A percentile compares a stretch with the other conserved stretches of the same genome.
Evolutionary conservation across 148 eudicot species (phyloP).

Genomic region (Rhododendron molle): DNA sequence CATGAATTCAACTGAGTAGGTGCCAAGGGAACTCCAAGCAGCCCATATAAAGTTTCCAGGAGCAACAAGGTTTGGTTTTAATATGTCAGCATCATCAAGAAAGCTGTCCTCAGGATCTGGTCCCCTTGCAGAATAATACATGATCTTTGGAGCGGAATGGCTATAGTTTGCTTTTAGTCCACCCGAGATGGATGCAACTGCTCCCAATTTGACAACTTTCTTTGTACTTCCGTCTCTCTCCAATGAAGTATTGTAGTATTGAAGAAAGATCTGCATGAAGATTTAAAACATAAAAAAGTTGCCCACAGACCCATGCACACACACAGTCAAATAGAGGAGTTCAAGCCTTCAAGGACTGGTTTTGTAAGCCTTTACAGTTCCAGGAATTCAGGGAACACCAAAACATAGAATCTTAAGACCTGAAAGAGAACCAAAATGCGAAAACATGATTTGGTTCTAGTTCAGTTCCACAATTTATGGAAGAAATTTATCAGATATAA

Average conservation of each 20-base stretch:
- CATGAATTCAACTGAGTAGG: conserved; percentile 81
- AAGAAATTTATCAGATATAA: neutral
- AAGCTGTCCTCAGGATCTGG: conserved; percentile 94
- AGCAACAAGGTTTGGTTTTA: conserved; percentile 93
- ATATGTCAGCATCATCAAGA: conserved; percentile 73
- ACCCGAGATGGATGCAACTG: conserved; percentile 72
- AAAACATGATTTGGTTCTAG: neutral
- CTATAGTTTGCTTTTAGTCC: conserved; percentile 72
- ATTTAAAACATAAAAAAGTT: conserved; percentile 4
- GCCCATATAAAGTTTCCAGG: conserved; percentile 97
- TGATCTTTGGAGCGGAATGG: conserved; percentile 74
- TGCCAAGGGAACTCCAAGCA: conserved; percentile 95
- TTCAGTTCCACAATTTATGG: neutral
- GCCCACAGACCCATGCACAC: neutral
- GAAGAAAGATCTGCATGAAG: conserved; percentile 64
- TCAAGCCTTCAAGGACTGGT: neutral
- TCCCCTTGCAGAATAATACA: conserved; percentile 98
- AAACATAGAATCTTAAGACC: neutral
- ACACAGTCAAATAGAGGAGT: neutral
- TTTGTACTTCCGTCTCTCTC: conserved; percentile 49
- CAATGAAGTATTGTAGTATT: conserved; percentile 81
- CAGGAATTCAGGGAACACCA: neutral
- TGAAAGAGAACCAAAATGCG: neutral
- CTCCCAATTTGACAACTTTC: conserved; percentile 74
- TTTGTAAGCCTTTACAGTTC: neutral